phyloP scores from a whole-genome alignment of 2,329 filamentous ascomycete species.

The Capronia coronata region DNA sequence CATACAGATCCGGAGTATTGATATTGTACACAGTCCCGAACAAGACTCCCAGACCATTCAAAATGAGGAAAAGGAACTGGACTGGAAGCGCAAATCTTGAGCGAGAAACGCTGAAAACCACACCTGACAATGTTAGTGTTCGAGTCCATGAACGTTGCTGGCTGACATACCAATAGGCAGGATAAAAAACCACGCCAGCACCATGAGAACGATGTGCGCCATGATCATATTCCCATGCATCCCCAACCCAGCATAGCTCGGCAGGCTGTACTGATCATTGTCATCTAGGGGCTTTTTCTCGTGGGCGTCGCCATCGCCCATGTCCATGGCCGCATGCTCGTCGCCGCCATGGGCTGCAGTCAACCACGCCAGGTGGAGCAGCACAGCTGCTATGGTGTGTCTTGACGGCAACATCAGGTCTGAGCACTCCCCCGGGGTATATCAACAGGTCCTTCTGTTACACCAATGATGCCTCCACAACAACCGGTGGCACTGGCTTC shows the following conservation, averaged over 20 bases:
- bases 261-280: slow-evolving; percentile 25
- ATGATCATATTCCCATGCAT: slow-evolving; percentile 49
- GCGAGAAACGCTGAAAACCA: slow-evolving; percentile 77
- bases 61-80: slow-evolving; percentile 61
- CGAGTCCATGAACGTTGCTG: neutral
- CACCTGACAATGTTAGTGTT: slow-evolving; percentile 46
- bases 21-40: slow-evolving; percentile 67
- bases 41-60: slow-evolving; percentile 59
- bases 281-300: slow-evolving; percentile 21
- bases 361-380: slow-evolving; percentile 22
- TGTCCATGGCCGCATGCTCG: slow-evolving; percentile 21
- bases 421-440: neutral
- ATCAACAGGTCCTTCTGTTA: slow-evolving; percentile 9
- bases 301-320: slow-evolving; percentile 23
- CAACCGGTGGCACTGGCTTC: neutral
- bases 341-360: slow-evolving; percentile 25
- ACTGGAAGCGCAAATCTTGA: slow-evolving; percentile 65
- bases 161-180: slow-evolving; percentile 62
- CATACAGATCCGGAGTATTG: slow-evolving; percentile 77
- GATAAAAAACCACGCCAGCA: slow-evolving; percentile 63
- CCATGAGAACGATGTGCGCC: slow-evolving; percentile 65
- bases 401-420: slow-evolving; percentile 21
- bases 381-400: slow-evolving; percentile 22
- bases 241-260: slow-evolving; percentile 38
- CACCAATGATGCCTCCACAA: neutral